A percentile compares a stretch with the other conserved stretches of the same genome.
phyloP scores from a whole-genome alignment of 2,329 filamentous ascomycete genomes.

The Fusarium pininemorale region DNA sequence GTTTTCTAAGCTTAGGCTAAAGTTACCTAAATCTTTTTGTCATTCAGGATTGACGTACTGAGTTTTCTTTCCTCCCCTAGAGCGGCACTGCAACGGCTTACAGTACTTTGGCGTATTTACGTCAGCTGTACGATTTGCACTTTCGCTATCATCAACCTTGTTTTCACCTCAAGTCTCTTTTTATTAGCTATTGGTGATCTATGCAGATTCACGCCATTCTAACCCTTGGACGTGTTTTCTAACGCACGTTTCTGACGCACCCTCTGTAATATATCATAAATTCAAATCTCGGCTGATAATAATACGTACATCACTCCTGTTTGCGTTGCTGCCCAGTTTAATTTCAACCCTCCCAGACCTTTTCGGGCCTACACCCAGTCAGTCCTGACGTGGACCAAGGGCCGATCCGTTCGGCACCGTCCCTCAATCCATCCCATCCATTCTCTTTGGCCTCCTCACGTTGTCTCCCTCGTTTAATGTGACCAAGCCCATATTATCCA shows the following conservation, averaged over 20 bases:
- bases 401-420: constrained; percentile 41
- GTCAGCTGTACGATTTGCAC: constrained; percentile 25
- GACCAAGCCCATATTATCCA: constrained; percentile 1
- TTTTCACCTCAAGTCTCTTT: constrained; percentile 19
- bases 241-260: background rate
- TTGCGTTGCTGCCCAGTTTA: constrained; percentile 31
- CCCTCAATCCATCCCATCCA: background rate
- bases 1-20: no score
- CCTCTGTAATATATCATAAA: constrained; percentile 17
- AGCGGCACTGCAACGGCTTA: constrained; percentile 27
- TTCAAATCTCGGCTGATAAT: constrained; percentile 15
- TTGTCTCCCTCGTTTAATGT: constrained; percentile 11
- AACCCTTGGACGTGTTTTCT: background rate
- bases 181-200: background rate
- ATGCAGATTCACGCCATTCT: constrained; percentile 11
- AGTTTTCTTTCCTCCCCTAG: background rate
- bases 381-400: constrained; percentile 42
- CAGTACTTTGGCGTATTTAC: constrained; percentile 7
- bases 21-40: no score
- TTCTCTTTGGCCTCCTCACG: constrained; percentile 12
- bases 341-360: constrained; percentile 17
- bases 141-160: constrained; percentile 26
- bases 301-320: background rate
- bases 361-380: constrained; percentile 26
- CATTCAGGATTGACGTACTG: no score